Percentiles rank a stretch among this genome's conserved stretches.
Conservation (phyloP, 2,329 filamentous ascomycete genomes). For the Gyromitra esculenta region DNA sequence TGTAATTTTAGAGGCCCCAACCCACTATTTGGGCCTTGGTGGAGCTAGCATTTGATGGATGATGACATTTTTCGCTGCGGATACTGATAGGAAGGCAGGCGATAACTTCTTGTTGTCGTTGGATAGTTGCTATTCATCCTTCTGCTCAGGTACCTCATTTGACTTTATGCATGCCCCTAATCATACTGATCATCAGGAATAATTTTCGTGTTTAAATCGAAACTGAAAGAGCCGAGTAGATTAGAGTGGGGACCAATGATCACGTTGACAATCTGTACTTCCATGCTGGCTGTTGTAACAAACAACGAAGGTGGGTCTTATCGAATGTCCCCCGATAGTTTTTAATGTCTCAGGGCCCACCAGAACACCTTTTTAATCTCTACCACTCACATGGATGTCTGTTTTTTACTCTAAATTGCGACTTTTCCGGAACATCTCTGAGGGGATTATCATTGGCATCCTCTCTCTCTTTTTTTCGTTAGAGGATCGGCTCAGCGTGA, state of each 20-base stretch:
- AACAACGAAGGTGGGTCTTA: conserved; percentile 1
- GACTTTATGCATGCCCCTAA: conserved; percentile 8
- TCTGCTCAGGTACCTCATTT: not conserved
- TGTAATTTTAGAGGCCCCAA: not conserved
- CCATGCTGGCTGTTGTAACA: conserved; percentile 10
- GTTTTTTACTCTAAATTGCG: not conserved
- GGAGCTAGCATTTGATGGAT: conserved; percentile 3
- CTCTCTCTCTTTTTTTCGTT: not conserved
- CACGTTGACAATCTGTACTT: conserved; percentile 1
- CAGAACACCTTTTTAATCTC: conserved; percentile 3
- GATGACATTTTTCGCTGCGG: not conserved
- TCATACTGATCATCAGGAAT: conserved; percentile 2
- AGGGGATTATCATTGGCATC: conserved; percentile 27
- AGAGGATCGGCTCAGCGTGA: not conserved
- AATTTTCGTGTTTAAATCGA: conserved; percentile 12
- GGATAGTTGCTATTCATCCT: not conserved
- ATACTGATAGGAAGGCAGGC: conserved; percentile 5
- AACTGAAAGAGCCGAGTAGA: conserved; percentile 15
- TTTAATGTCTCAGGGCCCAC: conserved; percentile 18
- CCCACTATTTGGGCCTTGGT: not conserved
- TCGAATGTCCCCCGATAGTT: conserved; percentile 1
- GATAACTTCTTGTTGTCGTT: not conserved
- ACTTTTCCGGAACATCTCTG: not conserved
- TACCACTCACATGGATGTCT: conserved; percentile 4
- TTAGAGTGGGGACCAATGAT: conserved; percentile 21